Evolutionary conservation across 192 early-diverging fungal genomes (phyloP).

Genomic region (Glomus cerebriforme): DNA sequence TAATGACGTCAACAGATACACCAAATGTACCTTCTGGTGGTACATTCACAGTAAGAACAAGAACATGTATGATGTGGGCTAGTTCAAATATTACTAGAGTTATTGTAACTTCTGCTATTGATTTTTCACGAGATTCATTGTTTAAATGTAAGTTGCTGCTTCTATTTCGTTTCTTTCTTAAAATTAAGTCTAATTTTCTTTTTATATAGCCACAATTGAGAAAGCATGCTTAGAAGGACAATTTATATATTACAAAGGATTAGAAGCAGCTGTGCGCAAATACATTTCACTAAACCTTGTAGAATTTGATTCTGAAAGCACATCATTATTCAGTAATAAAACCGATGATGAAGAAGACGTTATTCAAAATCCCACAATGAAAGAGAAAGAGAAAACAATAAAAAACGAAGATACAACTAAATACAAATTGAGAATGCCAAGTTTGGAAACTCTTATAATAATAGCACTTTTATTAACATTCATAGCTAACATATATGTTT

Average conservation of each 20-base stretch:
- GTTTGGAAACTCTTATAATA: neutral
- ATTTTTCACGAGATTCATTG: conserved; percentile 54
- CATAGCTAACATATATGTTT: neutral
- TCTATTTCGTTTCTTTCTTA: neutral
- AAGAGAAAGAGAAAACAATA: too few species aligned
- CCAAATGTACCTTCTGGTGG: conserved; percentile 60
- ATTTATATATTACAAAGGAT: conserved; percentile 41
- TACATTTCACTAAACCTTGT: neutral
- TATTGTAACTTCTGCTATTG: conserved; percentile 47
- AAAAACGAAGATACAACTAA: neutral
- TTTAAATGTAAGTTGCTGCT: conserved; percentile 48
- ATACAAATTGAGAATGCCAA: neutral
- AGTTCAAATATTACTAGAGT: conserved; percentile 42
- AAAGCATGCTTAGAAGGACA: conserved; percentile 52
- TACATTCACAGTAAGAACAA: conserved; percentile 51
- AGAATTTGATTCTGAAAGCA: neutral
- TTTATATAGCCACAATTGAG: conserved; percentile 45
- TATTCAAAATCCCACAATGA: neutral
- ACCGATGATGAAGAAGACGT: neutral
- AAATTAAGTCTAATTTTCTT: neutral
- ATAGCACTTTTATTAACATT: neutral
- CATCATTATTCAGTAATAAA: neutral
- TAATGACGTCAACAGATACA: conserved; percentile 53
- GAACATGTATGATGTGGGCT: conserved; percentile 56
- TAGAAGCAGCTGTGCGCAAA: conserved; percentile 35